Conservation (phyloP, 1,284 basidiomycete species). For the Apiotrichum veenhuisii region DNA sequence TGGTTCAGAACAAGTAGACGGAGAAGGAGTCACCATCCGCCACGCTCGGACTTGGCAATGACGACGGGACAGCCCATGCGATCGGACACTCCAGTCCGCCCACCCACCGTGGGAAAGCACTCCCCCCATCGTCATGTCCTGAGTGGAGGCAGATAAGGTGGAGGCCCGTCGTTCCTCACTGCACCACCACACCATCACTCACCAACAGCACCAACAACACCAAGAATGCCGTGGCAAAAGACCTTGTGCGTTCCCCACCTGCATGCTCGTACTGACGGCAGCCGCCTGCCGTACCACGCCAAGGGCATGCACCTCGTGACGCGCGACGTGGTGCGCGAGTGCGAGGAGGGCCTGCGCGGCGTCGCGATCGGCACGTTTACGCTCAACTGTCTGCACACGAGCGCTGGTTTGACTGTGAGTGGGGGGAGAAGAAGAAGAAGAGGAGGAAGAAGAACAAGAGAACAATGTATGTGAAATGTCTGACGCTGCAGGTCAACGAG, state of each 20-base stretch:
- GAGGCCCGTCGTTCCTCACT: too few species aligned
- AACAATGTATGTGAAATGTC: too few species aligned
- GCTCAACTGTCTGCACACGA: constrained; percentile 76
- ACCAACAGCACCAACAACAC: neutral
- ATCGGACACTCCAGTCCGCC: too few species aligned
- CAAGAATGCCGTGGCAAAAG: constrained; percentile 84
- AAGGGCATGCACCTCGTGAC: constrained; percentile 79
- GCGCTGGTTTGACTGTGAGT: constrained; percentile 81
- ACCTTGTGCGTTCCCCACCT: constrained; percentile 57
- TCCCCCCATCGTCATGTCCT: too few species aligned
- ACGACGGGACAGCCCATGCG: too few species aligned
- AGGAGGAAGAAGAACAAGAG: too few species aligned
- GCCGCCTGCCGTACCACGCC: constrained; percentile 44
- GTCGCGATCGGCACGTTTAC: constrained; percentile 59
- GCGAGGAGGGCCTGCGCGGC: constrained; percentile 66
- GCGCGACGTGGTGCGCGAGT: constrained; percentile 66
- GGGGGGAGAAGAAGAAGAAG: constrained; percentile 57
- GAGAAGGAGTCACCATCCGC: too few species aligned
- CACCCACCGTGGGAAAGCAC: too few species aligned
- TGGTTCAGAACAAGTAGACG: too few species aligned
- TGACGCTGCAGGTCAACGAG: constrained; percentile 40
- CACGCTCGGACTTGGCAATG: too few species aligned
- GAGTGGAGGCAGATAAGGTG: too few species aligned
- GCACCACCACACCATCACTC: too few species aligned
- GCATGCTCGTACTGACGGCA: constrained; percentile 10